Evolutionary conservation across 495 filamentous ascomycete genomes (phyloP).

Genomic region (Podospora comata): DNA sequence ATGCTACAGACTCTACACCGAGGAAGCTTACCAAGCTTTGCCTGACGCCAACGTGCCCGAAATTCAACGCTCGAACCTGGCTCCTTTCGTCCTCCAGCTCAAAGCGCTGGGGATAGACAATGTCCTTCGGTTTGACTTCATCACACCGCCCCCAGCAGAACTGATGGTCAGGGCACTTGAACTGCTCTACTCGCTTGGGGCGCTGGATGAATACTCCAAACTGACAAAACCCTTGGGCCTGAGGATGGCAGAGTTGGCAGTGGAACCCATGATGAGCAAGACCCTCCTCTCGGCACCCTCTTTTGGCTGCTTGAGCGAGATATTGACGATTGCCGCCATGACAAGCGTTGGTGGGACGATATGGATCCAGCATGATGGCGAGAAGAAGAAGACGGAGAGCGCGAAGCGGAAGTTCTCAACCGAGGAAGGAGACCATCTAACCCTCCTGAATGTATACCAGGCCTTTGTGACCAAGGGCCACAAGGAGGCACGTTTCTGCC

Average conservation of each 20-base stretch:
- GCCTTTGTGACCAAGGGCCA: slow-evolving; percentile 82
- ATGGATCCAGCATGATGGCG: slow-evolving; percentile 76
- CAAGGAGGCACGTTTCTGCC: slow-evolving; percentile 83
- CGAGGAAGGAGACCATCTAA: slow-evolving; percentile 94
- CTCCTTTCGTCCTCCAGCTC: slow-evolving; percentile 85
- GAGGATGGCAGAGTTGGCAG: slow-evolving; percentile 91
- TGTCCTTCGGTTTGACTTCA: slow-evolving; percentile 83
- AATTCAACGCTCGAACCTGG: slow-evolving; percentile 90
- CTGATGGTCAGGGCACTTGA: slow-evolving; percentile 86
- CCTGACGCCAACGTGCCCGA: slow-evolving; percentile 78
- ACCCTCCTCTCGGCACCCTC: slow-evolving; percentile 73
- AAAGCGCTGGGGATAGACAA: slow-evolving; percentile 97
- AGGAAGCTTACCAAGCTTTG: slow-evolving; percentile 66
- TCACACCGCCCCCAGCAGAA: slow-evolving; percentile 84
- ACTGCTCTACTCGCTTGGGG: slow-evolving; percentile 83
- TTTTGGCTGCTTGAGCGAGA: slow-evolving; percentile 79
- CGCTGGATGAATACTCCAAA: slow-evolving; percentile 85
- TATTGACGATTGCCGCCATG: slow-evolving; percentile 93
- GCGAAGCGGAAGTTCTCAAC: slow-evolving; percentile 80
- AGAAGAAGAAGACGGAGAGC: slow-evolving; percentile 68
- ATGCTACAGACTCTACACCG: slow-evolving; percentile 90
- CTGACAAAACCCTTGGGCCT: slow-evolving; percentile 82
- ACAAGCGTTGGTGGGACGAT: slow-evolving; percentile 76
- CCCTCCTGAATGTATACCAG: slow-evolving; percentile 90
- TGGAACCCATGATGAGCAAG: slow-evolving; percentile 96